Percentiles rank a stretch among this genome's conserved stretches.
Conservation (phyloP, 495 filamentous ascomycete genomes). For the Jackrogersella multiformis region DNA sequence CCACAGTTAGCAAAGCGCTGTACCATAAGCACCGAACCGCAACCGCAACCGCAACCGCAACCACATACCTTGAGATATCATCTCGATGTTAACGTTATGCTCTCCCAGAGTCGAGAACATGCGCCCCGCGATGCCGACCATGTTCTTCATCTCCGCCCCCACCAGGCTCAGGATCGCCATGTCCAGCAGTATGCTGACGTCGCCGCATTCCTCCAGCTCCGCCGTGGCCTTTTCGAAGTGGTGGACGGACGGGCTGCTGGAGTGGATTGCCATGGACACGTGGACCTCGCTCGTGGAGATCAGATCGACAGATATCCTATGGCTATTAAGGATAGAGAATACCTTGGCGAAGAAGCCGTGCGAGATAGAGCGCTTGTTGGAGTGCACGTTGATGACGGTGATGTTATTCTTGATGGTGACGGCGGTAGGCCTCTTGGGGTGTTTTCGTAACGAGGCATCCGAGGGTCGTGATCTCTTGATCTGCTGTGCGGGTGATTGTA, state of each 20-base stretch:
- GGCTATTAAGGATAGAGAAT: conserved; percentile 83
- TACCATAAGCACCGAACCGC: neutral
- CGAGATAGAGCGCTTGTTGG: conserved; percentile 82
- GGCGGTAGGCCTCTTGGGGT: conserved; percentile 81
- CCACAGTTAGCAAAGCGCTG: conserved; percentile 36
- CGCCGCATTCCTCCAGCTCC: conserved; percentile 79
- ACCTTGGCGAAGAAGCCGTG: conserved; percentile 94
- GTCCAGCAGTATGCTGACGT: conserved; percentile 81
- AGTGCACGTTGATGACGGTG: conserved; percentile 92
- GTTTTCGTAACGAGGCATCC: conserved; percentile 55
- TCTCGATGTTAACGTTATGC: conserved; percentile 90
- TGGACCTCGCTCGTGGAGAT: conserved; percentile 95
- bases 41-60: neutral
- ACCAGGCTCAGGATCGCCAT: conserved; percentile 95
- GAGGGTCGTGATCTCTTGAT: conserved; percentile 55
- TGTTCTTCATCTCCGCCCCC: conserved; percentile 93
- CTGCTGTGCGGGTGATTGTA: conserved; percentile 56
- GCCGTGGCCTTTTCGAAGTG: conserved; percentile 72
- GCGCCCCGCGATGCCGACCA: conserved; percentile 86
- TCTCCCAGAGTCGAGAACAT: conserved; percentile 93
- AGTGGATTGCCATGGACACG: conserved; percentile 93
- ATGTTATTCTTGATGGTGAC: conserved; percentile 96
- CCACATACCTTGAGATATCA: conserved; percentile 91
- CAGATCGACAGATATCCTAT: conserved; percentile 85
- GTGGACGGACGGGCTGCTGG: conserved; percentile 69